Conservation (phyloP, 352 stramenopile genomes). For the Phytopythium helicoides region DNA sequence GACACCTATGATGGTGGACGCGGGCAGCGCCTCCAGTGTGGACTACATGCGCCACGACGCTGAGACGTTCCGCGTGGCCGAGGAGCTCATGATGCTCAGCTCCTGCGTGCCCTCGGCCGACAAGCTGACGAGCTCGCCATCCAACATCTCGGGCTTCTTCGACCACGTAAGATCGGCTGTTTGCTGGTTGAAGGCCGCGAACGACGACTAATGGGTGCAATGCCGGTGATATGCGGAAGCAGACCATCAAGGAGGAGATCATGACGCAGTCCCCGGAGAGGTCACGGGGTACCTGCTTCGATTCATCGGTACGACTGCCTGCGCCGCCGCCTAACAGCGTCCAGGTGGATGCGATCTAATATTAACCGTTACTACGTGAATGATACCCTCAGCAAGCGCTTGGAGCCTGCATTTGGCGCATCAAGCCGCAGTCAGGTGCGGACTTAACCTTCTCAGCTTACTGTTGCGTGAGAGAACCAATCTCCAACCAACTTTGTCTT, state of each 20-base stretch:
- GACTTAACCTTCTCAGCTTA: too few species aligned
- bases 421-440: slow-evolving; percentile 1
- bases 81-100: slow-evolving; percentile 80
- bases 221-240: not conserved
- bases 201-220: too few species aligned
- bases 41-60: slow-evolving; percentile 37
- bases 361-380: not conserved
- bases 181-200: not conserved
- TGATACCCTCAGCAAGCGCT: not conserved
- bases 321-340: too few species aligned
- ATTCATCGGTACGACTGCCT: not conserved
- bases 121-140: slow-evolving; percentile 23
- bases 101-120: slow-evolving; percentile 11
- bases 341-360: too few species aligned
- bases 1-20: slow-evolving; percentile 27
- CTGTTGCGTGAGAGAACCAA: too few species aligned
- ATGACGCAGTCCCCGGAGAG: not conserved
- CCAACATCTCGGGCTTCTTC: slow-evolving; percentile 35
- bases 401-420: not conserved
- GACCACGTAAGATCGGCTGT: slow-evolving; percentile 16
- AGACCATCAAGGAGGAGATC: slow-evolving; percentile 1
- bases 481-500: not conserved
- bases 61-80: slow-evolving; percentile 71
- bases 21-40: slow-evolving; percentile 10
- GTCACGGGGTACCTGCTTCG: not conserved